Conservation (phyloP, 352 stramenopile genomes). For the Phytophthora brassicae region DNA sequence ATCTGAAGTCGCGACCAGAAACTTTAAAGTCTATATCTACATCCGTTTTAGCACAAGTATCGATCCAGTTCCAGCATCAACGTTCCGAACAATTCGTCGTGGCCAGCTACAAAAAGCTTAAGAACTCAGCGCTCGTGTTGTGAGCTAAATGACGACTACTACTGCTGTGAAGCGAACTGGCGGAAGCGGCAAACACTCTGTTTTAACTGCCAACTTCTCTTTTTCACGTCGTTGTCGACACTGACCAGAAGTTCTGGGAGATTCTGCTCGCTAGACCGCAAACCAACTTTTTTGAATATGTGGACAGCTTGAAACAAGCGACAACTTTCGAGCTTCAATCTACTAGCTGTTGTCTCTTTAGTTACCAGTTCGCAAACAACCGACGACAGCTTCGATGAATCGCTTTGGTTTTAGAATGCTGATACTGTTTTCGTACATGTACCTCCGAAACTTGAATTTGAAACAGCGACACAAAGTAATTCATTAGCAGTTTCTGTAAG, state of each 20-base stretch:
- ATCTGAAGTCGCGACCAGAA: conserved; percentile 24
- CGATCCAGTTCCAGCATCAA: conserved; percentile 20
- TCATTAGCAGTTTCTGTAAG: too few species aligned
- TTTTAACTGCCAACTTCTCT: conserved; percentile 25
- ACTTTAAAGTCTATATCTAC: background rate
- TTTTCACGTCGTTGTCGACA: conserved; percentile 26
- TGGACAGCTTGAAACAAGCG: conserved; percentile 24
- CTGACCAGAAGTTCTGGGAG: conserved; percentile 1
- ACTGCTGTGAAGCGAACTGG: conserved; percentile 7
- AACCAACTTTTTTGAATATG: conserved; percentile 42
- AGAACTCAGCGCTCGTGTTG: background rate
- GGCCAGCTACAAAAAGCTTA: background rate
- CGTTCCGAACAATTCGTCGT: background rate
- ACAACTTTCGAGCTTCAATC: conserved; percentile 15
- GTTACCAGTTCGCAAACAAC: background rate
- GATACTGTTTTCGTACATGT: too few species aligned
- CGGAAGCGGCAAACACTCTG: conserved; percentile 23
- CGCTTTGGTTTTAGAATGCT: too few species aligned
- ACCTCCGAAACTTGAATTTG: too few species aligned
- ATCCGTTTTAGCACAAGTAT: background rate
- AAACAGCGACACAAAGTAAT: too few species aligned
- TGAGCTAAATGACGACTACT: background rate
- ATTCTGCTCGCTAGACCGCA: conserved; percentile 53
- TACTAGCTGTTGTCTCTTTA: background rate
- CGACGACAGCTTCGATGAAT: background rate